Evolutionary conservation across 331 rosid species (phyloP).

Genomic region (Erythrophleum ivorense): DNA sequence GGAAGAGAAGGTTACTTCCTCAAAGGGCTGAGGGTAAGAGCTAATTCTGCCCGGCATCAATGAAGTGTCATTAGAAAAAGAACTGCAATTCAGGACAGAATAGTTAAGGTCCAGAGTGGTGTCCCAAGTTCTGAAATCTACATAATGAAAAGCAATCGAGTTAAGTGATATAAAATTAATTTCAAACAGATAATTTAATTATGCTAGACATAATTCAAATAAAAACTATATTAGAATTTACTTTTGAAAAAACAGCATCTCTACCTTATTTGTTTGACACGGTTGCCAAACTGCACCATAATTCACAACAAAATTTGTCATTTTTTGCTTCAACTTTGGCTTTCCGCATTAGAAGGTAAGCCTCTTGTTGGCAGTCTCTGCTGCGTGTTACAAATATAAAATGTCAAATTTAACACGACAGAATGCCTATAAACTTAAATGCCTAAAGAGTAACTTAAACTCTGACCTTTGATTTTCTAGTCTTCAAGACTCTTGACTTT

Average conservation of each 20-base stretch:
- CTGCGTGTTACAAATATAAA: conserved; percentile 50
- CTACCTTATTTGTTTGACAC: conserved; percentile 26
- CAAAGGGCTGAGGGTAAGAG: background rate
- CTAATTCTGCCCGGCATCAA: background rate
- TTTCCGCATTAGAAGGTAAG: conserved; percentile 35
- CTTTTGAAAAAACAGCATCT: conserved; percentile 23
- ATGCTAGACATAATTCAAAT: background rate
- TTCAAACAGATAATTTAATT: background rate
- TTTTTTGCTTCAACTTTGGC: conserved; percentile 29
- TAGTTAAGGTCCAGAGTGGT: background rate
- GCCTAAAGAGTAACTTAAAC: conserved; percentile 5
- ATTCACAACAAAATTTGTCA: background rate
- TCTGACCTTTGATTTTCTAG: conserved; percentile 74
- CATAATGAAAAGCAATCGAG: conserved; percentile 19
- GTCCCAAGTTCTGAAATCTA: conserved; percentile 25
- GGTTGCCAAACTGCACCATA: conserved; percentile 24
- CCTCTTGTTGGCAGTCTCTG: conserved; percentile 51
- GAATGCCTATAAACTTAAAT: conserved; percentile 35
- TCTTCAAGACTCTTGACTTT: conserved; percentile 62
- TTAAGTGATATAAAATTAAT: background rate
- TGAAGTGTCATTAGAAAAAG: background rate
- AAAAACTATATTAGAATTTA: conserved; percentile 7
- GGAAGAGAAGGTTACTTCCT: background rate
- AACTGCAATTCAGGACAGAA: background rate
- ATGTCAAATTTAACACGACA: conserved; percentile 32